Evolutionary conservation across 2,329 filamentous ascomycete species (phyloP).

Genomic region (Lasiodiplodia sp.): DNA sequence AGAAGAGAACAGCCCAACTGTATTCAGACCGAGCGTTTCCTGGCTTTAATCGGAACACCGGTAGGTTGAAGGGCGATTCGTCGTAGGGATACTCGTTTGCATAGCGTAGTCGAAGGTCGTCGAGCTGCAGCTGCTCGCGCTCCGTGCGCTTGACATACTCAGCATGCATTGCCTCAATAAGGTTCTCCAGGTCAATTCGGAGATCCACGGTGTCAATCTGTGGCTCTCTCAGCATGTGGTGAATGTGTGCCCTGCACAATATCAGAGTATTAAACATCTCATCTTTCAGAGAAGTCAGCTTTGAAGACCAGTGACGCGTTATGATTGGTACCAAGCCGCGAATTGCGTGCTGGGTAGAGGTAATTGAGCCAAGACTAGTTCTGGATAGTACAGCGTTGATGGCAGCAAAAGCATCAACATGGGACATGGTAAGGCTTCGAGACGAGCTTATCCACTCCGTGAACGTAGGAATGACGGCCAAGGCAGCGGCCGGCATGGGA

Average conservation of each 20-base stretch:
- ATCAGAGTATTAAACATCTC: conserved; percentile 77
- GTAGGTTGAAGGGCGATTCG: conserved; percentile 33
- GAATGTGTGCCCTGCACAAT: conserved; percentile 58
- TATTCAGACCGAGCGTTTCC: conserved; percentile 40
- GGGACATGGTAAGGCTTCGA: conserved; percentile 67
- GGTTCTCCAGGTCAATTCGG: conserved; percentile 63
- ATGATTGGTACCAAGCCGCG: conserved; percentile 73
- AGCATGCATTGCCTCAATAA: conserved; percentile 73
- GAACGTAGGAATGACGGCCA: conserved; percentile 63
- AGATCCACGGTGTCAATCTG: conserved; percentile 41
- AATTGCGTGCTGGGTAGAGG: conserved; percentile 67
- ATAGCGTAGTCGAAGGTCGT: conserved; percentile 65
- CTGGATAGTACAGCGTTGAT: conserved; percentile 75
- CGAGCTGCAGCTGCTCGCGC: conserved; percentile 76
- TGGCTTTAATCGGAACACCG: conserved; percentile 44
- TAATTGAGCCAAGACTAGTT: conserved; percentile 72
- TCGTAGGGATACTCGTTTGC: conserved; percentile 40
- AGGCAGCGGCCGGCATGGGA: conserved; percentile 65
- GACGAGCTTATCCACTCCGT: conserved; percentile 68
- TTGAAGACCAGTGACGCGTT: conserved; percentile 78
- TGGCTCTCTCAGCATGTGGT: conserved; percentile 40
- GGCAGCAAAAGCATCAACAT: conserved; percentile 76
- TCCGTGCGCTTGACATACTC: conserved; percentile 80
- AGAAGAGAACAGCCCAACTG: conserved; percentile 47
- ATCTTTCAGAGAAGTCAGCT: conserved; percentile 71